Base-by-base conservation (phyloP, 78 protist genomes). In the Dictyostelium intermedium region DNA sequence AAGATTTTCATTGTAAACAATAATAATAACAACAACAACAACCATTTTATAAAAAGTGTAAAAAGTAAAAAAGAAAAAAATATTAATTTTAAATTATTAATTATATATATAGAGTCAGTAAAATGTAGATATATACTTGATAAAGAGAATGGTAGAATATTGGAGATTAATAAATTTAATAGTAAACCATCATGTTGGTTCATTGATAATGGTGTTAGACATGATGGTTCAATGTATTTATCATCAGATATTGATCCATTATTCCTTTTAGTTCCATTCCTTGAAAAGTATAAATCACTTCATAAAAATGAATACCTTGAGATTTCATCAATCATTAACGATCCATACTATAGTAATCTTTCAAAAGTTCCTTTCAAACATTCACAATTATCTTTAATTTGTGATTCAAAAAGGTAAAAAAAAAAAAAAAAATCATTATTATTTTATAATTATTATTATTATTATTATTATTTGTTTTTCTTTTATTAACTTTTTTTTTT, bases 211-310 rank as follows among this genome's bases (percentile, higher is more conserved):
- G 34, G 87, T 69, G 93, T 70, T 27, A 78, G 93, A 80, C 10
- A 89, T 80, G 93, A 89, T 89, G 93, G 93, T 7, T 89, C 93
- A 89, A 27, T 89, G 30, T 89, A 80, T 39, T 27, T 78, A 30
- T 25, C 85, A 23, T 43, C 85, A 78, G 81, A 84, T 14, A 80
- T 89, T 5, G 93, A 89, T 69, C 93, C 93, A 25, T 80, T 89
- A 14, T 89, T 80, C 34, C 53, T 89, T 10, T 61, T 89, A 1
- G 69, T 89, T 27, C 86, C 82, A 39, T 89, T 79, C 53, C 35
- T 89, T 7, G 87, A 89, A 81, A 78, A 47, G 43, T 41, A 69
- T 35, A 16, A 23, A 80, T 30, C 20, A 60, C 32, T 61, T 30
- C n/a, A 81, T 14, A 32, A 30, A 53, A 41, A 53, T 34, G 73